Conservation (phyloP, 805 yeast genomes). For the Metschnikowia bowlesiae region DNA sequence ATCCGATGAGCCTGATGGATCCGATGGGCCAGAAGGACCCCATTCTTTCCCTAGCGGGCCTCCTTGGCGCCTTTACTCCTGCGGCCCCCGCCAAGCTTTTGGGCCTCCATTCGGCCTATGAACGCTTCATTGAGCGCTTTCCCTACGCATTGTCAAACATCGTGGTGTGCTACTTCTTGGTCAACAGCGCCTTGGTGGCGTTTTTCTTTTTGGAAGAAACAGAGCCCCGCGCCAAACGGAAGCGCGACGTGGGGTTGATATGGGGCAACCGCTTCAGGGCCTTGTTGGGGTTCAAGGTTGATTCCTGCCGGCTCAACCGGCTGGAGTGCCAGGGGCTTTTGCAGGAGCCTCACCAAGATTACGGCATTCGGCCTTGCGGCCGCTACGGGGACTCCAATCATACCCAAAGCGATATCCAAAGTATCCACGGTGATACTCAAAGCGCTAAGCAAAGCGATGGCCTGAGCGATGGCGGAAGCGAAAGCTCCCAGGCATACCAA, state of each 20-base stretch:
- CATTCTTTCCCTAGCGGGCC: too few relatives aligned
- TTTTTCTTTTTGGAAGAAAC: conserved; percentile 38
- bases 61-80: too few relatives aligned
- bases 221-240: conserved; percentile 24
- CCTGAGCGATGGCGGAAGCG: too few relatives aligned
- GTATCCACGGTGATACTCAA: too few relatives aligned
- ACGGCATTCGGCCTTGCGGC: not conserved
- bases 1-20: too few relatives aligned
- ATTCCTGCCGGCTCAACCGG: conserved; percentile 22
- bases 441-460: too few relatives aligned
- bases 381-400: too few relatives aligned
- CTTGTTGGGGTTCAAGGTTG: conserved; percentile 20
- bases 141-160: conserved; percentile 40
- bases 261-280: conserved; percentile 30
- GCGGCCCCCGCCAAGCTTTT: not conserved
- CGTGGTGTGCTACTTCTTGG: conserved; percentile 27
- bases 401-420: too few relatives aligned
- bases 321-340: not conserved
- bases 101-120: conserved; percentile 16
- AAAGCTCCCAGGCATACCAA: too few relatives aligned
- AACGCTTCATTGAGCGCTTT: conserved; percentile 24
- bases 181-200: conserved; percentile 25
- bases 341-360: not conserved
- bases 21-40: too few relatives aligned
- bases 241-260: conserved; percentile 29